Base-by-base conservation (phyloP, 2,329 filamentous ascomycete species). In the Basipetospora chlamydospora region DNA sequence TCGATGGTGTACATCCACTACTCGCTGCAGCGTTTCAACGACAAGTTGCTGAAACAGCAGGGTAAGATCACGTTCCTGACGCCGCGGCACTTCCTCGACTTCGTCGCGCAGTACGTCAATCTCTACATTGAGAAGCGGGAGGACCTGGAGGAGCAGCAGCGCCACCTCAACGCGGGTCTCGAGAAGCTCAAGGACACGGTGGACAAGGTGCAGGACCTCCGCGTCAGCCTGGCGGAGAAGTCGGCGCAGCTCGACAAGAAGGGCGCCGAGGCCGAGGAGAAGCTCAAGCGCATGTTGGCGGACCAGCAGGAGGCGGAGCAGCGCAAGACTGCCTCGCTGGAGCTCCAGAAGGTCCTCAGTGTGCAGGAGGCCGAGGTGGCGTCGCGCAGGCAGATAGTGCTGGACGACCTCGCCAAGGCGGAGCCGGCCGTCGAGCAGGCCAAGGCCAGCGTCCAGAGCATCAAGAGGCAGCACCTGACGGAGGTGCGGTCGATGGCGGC, bases 1-100 rank as follows among this genome's bases (percentile, higher is more conserved):
- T 82, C 87, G 0, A 98, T 99, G 90, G 92, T 99, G 3, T 92
- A 94, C 51, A 88, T 98, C 15, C 90, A 99, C 53, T 86, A 96
- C 60, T 98, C 90, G 2, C 64, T 98, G 33, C 84, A 88, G 43
- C 71, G 73, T 35, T 92, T 95, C 69, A 98, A 98, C 52, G 66
- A 72, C 46, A 87, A 85, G 49, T 66, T 98, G 17, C 73, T 81
- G 43, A 90, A 85, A 55, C 90, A 96, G 54, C 90, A 96, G 60
- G 86, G 84, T 56, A 86, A 82, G 58, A 72, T 80, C 21, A 96
- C 90, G 1, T 96, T 83, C 64, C 74, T 98, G 39, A 98, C 92
- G 9, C 90, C 90, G 31, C 79, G 90, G 31, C 90, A 99, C 58
- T 99, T 94, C 65, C 65, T 99, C 35, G 92, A 98, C 56, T 98